Conservation (phyloP, 164 flowering plant genomes). For the Nymphaea colorata region DNA sequence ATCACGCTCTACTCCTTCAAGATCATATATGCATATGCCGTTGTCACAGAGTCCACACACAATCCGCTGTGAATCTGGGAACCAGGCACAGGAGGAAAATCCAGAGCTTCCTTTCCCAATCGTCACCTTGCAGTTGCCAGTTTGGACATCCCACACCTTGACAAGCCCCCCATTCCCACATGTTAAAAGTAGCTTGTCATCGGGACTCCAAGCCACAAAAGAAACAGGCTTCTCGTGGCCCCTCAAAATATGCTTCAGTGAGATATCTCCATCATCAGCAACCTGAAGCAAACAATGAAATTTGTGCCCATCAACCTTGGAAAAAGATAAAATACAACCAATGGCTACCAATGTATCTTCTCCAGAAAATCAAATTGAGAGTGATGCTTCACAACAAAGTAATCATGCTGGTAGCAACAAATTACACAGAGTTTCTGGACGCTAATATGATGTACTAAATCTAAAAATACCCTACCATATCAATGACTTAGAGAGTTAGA, state of each 20-base stretch:
- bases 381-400: neutral
- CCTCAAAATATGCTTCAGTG: constrained; percentile 35
- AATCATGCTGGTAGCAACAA: neutral
- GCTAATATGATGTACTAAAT: too few relatives aligned
- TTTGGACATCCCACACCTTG: constrained; percentile 83
- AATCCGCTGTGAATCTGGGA: constrained; percentile 65
- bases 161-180: constrained; percentile 82
- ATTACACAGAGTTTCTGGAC: too few relatives aligned
- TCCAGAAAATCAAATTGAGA: neutral
- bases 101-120: constrained; percentile 50
- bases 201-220: constrained; percentile 89
- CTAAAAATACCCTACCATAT: too few relatives aligned
- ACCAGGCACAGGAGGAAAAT: constrained; percentile 93
- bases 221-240: constrained; percentile 77
- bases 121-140: constrained; percentile 68
- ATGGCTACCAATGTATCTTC: neutral
- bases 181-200: constrained; percentile 76
- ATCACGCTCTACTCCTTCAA: constrained; percentile 63
- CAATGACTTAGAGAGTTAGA: too few relatives aligned
- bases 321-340: neutral
- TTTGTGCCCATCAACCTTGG: neutral
- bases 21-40: constrained; percentile 81
- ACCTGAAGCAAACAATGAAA: constrained; percentile 28
- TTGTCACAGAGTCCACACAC: constrained; percentile 79
- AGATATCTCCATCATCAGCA: constrained; percentile 35